Percentiles rank a stretch among this genome's conserved stretches.
Evolutionary conservation across 2,329 filamentous ascomycete genomes (phyloP).

Genomic region (Colletotrichum sp.): DNA sequence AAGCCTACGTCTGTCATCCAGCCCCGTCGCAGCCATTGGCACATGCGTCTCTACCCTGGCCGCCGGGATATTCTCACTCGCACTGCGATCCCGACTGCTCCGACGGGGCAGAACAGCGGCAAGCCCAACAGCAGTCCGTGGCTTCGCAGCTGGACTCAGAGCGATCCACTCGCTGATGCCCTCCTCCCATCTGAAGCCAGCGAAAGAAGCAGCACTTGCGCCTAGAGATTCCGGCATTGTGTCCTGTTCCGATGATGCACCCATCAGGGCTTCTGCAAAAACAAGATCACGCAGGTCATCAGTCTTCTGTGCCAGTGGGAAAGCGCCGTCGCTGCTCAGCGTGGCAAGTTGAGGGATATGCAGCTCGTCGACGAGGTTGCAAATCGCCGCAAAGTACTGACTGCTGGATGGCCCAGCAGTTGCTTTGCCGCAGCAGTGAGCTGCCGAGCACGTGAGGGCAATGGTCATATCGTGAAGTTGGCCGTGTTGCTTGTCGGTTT

Average conservation of each 20-base stretch:
- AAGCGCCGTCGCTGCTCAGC: slow-evolving; percentile 52
- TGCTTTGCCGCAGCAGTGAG: slow-evolving; percentile 51
- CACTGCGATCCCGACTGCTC: background rate
- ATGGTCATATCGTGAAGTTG: slow-evolving; percentile 38
- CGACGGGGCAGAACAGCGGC: background rate
- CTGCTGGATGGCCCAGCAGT: slow-evolving; percentile 38
- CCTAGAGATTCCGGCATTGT: background rate
- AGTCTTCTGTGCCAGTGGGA: slow-evolving; percentile 56
- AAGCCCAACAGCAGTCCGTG: background rate
- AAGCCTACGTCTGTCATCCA: background rate
- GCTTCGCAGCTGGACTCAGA: slow-evolving; percentile 1
- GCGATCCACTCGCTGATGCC: slow-evolving; percentile 45
- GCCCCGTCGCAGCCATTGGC: background rate
- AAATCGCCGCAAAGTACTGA: slow-evolving; percentile 44
- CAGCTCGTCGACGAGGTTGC: slow-evolving; percentile 41
- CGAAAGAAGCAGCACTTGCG: slow-evolving; percentile 24
- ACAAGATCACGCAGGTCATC: slow-evolving; percentile 58
- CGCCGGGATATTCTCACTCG: background rate
- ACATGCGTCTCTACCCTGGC: background rate
- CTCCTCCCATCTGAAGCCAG: slow-evolving; percentile 45
- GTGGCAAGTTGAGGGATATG: slow-evolving; percentile 35
- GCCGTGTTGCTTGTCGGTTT: background rate
- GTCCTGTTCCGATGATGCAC: background rate
- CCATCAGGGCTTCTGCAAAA: slow-evolving; percentile 50
- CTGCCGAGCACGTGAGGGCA: slow-evolving; percentile 48